Base-by-base conservation (phyloP, 805 yeast genomes). In the Candida mattraensis region DNA sequence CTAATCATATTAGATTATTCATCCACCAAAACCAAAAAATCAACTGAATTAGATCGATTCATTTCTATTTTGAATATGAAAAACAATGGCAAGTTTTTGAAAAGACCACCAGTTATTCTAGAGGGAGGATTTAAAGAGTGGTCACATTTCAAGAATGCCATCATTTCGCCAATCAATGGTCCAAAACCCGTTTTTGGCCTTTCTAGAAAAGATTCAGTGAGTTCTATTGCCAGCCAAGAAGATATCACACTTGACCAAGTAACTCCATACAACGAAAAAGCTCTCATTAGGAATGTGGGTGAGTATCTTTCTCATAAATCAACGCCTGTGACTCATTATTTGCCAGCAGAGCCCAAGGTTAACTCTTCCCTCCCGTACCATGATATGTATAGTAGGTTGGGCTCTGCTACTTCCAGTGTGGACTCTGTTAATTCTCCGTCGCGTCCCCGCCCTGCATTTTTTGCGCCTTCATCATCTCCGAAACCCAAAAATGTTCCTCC, bases 101-200 rank as follows among this genome's bases (percentile, higher is more conserved):
- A 61, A 57, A 64, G 68, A 43, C 54, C 45, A 37, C 78, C 72
- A 10, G 61, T 74, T 5, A 44, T 76, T 10, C 54, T 78, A 3
- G 61, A 64, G 7, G 86, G 83, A 18, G 94, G 93, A 0, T 71
- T 78, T 39, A 60, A 66, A 13, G 86, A 79, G 53, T 83, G 91
- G 89, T 32, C 37, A n/a, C 44, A 36, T 18, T 47, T 45, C 18
- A 47, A 39, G 18, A 31, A 35, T 3, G 21, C 47, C 6, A 36
- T 51, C 6, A 40, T 32, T 18, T 51, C 56, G 1, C 58, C 58
- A 1, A 15, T 50, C 11, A 40, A 40, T 6, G 40, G 40, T 21
- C 43, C 51, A 5, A 45, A 40, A 32, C 57, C 54, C 1, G 36
- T 49, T 3, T 27, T 45, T 9, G 45, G 46, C 10, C 30, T 30